Percentiles rank a stretch among this genome's conserved stretches.
Evolutionary conservation across 768 basidiomycete species (phyloP).

Genomic region (Gautieria morchelliformis): DNA sequence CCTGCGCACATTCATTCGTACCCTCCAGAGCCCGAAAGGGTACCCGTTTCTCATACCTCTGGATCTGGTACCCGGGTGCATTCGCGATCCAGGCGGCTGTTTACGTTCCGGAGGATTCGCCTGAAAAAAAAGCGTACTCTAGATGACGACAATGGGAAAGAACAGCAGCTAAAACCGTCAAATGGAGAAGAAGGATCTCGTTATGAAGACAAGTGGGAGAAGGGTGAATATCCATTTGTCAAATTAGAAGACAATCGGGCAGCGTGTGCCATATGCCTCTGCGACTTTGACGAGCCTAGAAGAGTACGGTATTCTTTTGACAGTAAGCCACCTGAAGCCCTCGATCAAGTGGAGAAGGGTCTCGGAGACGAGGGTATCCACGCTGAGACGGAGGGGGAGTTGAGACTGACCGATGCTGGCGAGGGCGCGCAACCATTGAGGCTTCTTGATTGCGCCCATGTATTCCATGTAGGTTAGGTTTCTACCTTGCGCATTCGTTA

Average conservation of each 20-base stretch:
- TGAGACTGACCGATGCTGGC: conserved; percentile 61
- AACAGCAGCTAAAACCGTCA: conserved; percentile 25
- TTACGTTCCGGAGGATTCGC: background rate
- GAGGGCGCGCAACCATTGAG: conserved; percentile 70
- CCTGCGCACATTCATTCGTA: conserved; percentile 47
- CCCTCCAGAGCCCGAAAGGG: conserved; percentile 42
- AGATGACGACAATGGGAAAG: conserved; percentile 14
- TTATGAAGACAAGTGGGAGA: conserved; percentile 78
- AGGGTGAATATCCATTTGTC: conserved; percentile 71
- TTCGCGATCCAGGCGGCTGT: conserved; percentile 1
- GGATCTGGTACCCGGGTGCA: background rate
- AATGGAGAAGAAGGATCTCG: conserved; percentile 12
- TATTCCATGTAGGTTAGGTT: conserved; percentile 66
- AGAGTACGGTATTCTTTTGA: conserved; percentile 15
- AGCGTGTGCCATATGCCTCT: conserved; percentile 73
- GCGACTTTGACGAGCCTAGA: conserved; percentile 75
- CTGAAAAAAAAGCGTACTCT: background rate
- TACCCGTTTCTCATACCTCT: conserved; percentile 7
- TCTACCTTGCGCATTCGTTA: background rate
- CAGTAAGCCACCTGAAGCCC: conserved; percentile 23
- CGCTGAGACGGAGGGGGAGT: conserved; percentile 26
- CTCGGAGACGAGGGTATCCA: conserved; percentile 19
- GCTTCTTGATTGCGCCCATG: conserved; percentile 72
- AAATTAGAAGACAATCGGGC: conserved; percentile 75
- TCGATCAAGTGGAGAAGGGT: conserved; percentile 19